A percentile compares a stretch with the other conserved stretches of the same genome.
Evolutionary conservation across 768 basidiomycete genomes (phyloP).

Genomic region (Crepidotus variabilis): DNA sequence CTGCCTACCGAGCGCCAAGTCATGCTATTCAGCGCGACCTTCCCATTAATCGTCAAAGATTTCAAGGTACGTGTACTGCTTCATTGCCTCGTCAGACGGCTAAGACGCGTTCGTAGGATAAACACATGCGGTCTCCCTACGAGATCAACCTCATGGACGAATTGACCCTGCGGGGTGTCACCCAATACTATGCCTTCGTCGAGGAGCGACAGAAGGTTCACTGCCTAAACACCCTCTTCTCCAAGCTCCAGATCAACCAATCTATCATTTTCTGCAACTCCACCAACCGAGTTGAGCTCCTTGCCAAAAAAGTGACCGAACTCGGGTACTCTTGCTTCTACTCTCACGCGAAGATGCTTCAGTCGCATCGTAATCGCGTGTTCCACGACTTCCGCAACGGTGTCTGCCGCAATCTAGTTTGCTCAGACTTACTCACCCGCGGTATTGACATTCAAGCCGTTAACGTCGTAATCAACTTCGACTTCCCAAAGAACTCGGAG

Average conservation of each 20-base stretch:
- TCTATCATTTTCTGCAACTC: constrained; percentile 99
- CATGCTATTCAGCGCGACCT: constrained; percentile 99
- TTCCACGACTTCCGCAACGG: constrained; percentile 99
- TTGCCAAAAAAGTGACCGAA: constrained; percentile 99
- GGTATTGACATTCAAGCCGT: constrained; percentile 99
- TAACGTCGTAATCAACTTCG: constrained; percentile 99
- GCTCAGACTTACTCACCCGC: constrained; percentile 94
- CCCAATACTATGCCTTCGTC: constrained; percentile 99
- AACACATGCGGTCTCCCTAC: constrained; percentile 93
- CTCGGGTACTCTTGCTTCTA: constrained; percentile 99
- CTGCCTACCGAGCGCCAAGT: constrained; percentile 87
- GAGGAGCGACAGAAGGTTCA: constrained; percentile 99
- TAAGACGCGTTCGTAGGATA: constrained; percentile 55
- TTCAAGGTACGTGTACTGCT: constrained; percentile 71
- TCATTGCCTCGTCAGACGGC: neutral
- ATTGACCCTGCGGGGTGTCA: constrained; percentile 96
- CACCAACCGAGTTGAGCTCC: constrained; percentile 97
- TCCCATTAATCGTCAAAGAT: constrained; percentile 98
- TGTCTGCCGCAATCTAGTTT: constrained; percentile 97
- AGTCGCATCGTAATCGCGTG: constrained; percentile 97
- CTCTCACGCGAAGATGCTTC: constrained; percentile 99
- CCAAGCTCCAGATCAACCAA: constrained; percentile 99
- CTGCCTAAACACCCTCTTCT: constrained; percentile 98
- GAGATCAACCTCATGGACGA: constrained; percentile 99
- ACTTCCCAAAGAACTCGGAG: constrained; percentile 98